These are phyloP conservation scores for Toxicodendron radicans DNA, from an alignment of 345 rosid genomes.

Conservation along the genomic window DNA sequence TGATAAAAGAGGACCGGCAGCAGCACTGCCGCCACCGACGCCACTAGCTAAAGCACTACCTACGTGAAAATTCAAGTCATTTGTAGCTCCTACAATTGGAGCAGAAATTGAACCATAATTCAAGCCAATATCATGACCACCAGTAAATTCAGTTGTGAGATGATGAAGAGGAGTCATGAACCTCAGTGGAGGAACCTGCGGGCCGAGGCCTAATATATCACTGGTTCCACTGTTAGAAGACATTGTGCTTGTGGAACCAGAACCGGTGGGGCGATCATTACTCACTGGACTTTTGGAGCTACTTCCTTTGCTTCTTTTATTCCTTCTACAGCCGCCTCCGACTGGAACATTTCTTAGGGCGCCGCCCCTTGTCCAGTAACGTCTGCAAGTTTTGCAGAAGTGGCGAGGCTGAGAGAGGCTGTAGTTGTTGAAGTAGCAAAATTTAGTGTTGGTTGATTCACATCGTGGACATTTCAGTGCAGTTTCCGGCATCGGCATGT, in stretches of 20 bases:
- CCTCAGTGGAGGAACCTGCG: slow-evolving; percentile 38
- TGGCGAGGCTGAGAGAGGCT: slow-evolving; percentile 96
- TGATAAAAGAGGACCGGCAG: slow-evolving; percentile 36
- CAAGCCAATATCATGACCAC: slow-evolving; percentile 40
- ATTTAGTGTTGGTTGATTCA: slow-evolving; percentile 90
- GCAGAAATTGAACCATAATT: slow-evolving; percentile 39
- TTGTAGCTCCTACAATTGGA: slow-evolving; percentile 36
- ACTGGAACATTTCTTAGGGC: slow-evolving; percentile 88
- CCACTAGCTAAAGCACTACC: slow-evolving; percentile 34
- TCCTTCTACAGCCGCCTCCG: slow-evolving; percentile 92
- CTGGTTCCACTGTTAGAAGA: slow-evolving; percentile 36
- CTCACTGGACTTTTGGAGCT: slow-evolving; percentile 46
- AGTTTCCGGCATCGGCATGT: slow-evolving; percentile 75
- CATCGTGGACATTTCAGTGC: slow-evolving; percentile 92
- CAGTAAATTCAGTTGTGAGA: slow-evolving; percentile 29
- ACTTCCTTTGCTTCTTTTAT: slow-evolving; percentile 71
- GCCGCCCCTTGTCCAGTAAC: slow-evolving; percentile 99
- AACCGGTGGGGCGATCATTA: slow-evolving; percentile 34
- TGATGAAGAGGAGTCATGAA: slow-evolving; percentile 63
- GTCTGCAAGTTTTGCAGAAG: slow-evolving; percentile 92
- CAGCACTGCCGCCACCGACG: slow-evolving; percentile 12
- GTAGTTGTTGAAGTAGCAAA: slow-evolving; percentile 98
- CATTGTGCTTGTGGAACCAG: slow-evolving; percentile 42
- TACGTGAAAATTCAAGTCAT: slow-evolving; percentile 43
- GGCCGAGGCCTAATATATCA: slow-evolving; percentile 50